Conservation (phyloP, 2,329 filamentous ascomycete genomes). For the Neonectria hederae region DNA sequence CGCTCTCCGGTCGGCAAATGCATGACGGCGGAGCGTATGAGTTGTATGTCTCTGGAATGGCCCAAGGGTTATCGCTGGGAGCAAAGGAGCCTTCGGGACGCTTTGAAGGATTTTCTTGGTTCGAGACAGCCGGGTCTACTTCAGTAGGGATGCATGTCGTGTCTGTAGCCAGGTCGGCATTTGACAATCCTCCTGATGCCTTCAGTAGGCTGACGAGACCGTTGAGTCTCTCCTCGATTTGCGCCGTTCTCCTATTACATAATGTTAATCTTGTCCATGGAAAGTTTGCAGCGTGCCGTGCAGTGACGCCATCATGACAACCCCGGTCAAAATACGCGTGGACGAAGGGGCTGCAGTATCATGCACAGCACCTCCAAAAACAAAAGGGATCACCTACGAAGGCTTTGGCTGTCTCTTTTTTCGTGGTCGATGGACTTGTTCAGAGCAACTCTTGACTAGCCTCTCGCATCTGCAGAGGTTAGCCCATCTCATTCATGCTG, state of each 20-base stretch:
- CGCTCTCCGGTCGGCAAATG: conserved; percentile 56
- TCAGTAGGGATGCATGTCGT: conserved; percentile 43
- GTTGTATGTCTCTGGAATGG: conserved; percentile 56
- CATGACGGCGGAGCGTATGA: conserved; percentile 57
- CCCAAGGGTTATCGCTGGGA: conserved; percentile 37
- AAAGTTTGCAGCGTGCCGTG: not conserved
- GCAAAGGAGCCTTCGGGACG: conserved; percentile 22
- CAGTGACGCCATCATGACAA: conserved; percentile 4
- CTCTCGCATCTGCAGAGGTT: conserved; percentile 54
- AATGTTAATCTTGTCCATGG: conserved; percentile 8
- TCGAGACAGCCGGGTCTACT: conserved; percentile 35
- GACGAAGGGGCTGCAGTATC: not conserved
- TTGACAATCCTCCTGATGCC: conserved; percentile 51
- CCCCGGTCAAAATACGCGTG: not conserved
- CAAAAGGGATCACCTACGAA: conserved; percentile 53
- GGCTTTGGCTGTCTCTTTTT: conserved; percentile 62
- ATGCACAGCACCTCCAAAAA: not conserved
- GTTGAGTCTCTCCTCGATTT: conserved; percentile 60
- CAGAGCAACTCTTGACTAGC: conserved; percentile 57
- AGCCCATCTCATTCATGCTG: not conserved
- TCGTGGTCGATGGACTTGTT: conserved; percentile 58
- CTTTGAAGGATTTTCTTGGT: conserved; percentile 40
- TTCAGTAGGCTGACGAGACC: conserved; percentile 59
- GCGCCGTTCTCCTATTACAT: conserved; percentile 54
- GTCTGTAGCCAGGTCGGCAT: conserved; percentile 35